phyloP scores from a whole-genome alignment of 176 grass and related monocot species.

The Musa troglodytarum region DNA sequence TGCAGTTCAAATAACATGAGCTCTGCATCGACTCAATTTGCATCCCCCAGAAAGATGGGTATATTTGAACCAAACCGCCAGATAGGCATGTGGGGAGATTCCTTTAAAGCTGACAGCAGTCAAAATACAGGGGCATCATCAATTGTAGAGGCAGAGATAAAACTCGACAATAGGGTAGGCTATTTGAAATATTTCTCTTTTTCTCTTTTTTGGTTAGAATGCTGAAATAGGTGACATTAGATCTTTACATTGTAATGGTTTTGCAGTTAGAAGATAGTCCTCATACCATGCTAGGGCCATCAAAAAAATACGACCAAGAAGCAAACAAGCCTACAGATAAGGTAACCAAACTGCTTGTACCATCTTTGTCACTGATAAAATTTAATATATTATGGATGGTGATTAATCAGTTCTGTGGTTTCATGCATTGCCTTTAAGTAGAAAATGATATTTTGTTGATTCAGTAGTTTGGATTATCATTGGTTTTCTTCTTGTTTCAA shows the following conservation, averaged over 20 bases:
- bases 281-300: not conserved
- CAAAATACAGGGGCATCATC: conserved; percentile 62
- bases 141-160: conserved; percentile 53
- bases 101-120: conserved; percentile 53
- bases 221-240: not conserved
- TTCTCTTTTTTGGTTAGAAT: not conserved
- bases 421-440: not conserved
- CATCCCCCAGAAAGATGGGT: conserved; percentile 44
- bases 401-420: not conserved
- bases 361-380: not conserved
- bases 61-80: conserved; percentile 46
- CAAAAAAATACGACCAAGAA: conserved; percentile 23
- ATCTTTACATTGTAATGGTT: conserved; percentile 9
- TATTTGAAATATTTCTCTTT: not conserved
- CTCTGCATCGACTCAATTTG: conserved; percentile 60
- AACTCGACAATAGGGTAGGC: conserved; percentile 45
- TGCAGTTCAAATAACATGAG: conserved; percentile 63
- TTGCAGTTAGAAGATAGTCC: conserved; percentile 21
- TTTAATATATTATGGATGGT: not conserved
- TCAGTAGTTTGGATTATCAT: not conserved
- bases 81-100: conserved; percentile 54
- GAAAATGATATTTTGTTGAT: not conserved
- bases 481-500: not conserved
- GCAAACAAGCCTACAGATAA: conserved; percentile 21
- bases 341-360: not conserved